Evolutionary conservation across 495 filamentous ascomycete genomes (phyloP), one percentile per base, ranked within the genome.

Genomic region (Penicillium pulvis): DNA sequence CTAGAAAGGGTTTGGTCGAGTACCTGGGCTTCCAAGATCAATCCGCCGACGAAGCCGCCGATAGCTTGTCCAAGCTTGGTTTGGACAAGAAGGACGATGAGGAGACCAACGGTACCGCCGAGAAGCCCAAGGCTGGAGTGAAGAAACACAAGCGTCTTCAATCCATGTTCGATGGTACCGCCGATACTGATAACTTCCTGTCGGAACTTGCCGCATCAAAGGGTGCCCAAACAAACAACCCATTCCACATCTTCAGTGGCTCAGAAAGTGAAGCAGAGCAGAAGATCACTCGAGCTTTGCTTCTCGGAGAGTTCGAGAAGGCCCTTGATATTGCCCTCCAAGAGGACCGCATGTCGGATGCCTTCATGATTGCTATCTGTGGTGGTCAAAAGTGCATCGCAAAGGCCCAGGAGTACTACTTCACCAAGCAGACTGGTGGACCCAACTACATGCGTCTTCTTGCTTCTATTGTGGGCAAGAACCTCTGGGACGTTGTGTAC

Each of bases 321-420:
- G 94, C 95, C 24, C 87, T 95, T 52, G 87, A 92, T 59, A 84
- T 96, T 54, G 95, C 91, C 62, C 74, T 99, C 3, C 86, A 90
- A 62, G 92, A 97, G 69, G 85, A 91, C 54, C 84, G 93, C 41
- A 85, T 98, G 72, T 92, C 94, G 0, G 94, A 99, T 76, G 94
- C 94, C 41, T 96, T 99, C 73, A 95, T 98, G 80, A 91, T 99
- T 67, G 94, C 94, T 35, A 96, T 97, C 65, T 97, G 92, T 67
- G 93, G 94, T 53, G 93, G 95, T 42, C 91, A 94, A 69, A 89
- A 90, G 55, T 90, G 95, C 61, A 89, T 98, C 33, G 92, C 95
- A 55, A 96, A 95, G 76, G 92, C 94, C 3, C 95, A 97, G 69
- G 86, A 88, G 48, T 84, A 91, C 39, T 99, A 98, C 72, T 88